These are phyloP conservation scores for Mrakia frigida DNA, from an alignment of 768 basidiomycete genomes.

Conservation along the genomic window DNA sequence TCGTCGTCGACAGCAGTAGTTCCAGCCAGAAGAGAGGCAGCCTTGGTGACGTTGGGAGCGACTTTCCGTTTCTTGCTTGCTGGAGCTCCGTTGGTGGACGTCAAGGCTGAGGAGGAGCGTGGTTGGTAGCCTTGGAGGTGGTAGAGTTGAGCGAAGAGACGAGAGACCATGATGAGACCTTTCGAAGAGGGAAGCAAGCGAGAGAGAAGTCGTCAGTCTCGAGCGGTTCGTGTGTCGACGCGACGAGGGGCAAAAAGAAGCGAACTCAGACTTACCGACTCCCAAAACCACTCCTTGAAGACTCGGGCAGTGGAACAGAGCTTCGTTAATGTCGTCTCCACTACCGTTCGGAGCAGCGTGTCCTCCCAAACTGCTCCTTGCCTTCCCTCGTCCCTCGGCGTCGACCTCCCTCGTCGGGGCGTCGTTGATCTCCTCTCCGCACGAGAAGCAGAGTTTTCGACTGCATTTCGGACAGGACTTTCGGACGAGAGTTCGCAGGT, in stretches of 20 bases:
- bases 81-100: not conserved
- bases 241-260: not conserved
- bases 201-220: not conserved
- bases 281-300: constrained; percentile 77
- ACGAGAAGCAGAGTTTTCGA: constrained; percentile 57
- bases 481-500: constrained; percentile 57
- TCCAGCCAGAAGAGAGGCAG: not conserved
- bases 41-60: not conserved
- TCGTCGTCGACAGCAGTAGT: constrained; percentile 27
- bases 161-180: constrained; percentile 33
- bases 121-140: constrained; percentile 15
- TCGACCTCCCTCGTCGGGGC: constrained; percentile 40
- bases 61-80: constrained; percentile 36
- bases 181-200: not conserved
- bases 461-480: constrained; percentile 61
- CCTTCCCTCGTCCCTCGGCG: constrained; percentile 40
- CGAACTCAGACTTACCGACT: constrained; percentile 58
- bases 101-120: not conserved
- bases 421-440: constrained; percentile 52
- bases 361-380: constrained; percentile 41
- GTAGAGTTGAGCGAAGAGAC: constrained; percentile 17
- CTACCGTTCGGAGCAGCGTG: not conserved
- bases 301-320: constrained; percentile 81
- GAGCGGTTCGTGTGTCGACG: too few relatives aligned
- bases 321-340: constrained; percentile 48